Percentiles rank a stretch among this genome's conserved stretches.
Conservation (phyloP, 495 filamentous ascomycete genomes). For the Penicillium soppii region DNA sequence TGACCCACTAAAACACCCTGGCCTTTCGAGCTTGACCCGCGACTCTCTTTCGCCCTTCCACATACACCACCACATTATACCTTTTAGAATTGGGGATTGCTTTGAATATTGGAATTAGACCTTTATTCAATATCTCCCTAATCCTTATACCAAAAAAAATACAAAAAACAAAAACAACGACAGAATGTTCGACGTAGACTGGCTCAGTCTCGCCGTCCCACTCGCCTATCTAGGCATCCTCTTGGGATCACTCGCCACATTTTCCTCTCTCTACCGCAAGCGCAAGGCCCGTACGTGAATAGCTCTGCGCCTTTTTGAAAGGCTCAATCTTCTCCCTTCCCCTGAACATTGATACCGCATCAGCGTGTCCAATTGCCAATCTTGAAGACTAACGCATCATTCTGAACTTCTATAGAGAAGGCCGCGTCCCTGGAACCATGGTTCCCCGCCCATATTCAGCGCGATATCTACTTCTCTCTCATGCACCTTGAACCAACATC, state of each 20-base stretch:
- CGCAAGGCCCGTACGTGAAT: constrained; percentile 75
- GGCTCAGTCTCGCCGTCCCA: constrained; percentile 75
- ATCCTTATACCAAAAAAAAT: constrained; percentile 8
- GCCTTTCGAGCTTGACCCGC: constrained; percentile 20
- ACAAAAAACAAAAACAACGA: too few relatives aligned
- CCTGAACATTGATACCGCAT: neutral
- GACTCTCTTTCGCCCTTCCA: neutral
- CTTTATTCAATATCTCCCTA: neutral
- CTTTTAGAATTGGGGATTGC: too few relatives aligned
- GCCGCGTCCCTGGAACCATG: constrained; percentile 81
- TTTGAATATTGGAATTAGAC: too few relatives aligned
- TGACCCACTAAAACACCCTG: constrained; percentile 35
- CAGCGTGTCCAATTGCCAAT: neutral
- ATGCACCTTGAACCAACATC: constrained; percentile 75
- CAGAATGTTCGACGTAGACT: constrained; percentile 61
- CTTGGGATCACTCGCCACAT: constrained; percentile 83
- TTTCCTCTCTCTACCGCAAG: constrained; percentile 89
- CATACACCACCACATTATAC: too few relatives aligned
- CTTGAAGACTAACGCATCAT: neutral
- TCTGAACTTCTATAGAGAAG: constrained; percentile 49
- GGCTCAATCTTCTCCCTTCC: neutral
- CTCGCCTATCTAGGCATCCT: constrained; percentile 86
- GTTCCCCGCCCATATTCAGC: constrained; percentile 86
- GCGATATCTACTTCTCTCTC: constrained; percentile 91
- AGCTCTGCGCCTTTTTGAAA: neutral